Base-by-base conservation (phyloP, 192 early-diverging fungal species). In the Podila minutissima region DNA sequence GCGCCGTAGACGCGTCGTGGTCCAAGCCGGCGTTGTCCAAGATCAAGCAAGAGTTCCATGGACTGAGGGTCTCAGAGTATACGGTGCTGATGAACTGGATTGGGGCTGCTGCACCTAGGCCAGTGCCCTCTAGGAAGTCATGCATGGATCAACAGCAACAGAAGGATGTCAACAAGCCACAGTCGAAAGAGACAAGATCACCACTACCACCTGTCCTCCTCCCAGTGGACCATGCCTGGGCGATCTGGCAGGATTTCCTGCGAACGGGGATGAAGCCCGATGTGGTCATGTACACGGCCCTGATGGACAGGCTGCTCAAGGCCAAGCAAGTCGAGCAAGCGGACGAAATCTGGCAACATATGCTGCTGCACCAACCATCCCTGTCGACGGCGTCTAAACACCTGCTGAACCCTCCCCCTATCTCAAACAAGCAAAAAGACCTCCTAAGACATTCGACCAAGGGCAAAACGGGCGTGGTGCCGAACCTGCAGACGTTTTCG, bases 201-300 rank as follows among this genome's bases (percentile, higher is more conserved):
- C 11, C 20, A 11, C 7, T 11, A 37, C 35, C 35, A 37, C 35
- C 35, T 37, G 9, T 1, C 41, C 11, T 46, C 41, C 41, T 46
- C 20, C 62, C 67, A 0, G 53, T 62, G 26, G 70, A 69, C 26
- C 19, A 49, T 5, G 67, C 58, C 15, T 81, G 77, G 77, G 62
- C 71, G 2, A 73, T 73, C 50, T 81, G 77, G 77, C 60, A 81
- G 19, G 77, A 81, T 38, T 73, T 81, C 29, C 11, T 72, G 9
- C 37, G 65, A 55, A 81, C 77, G 32, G 77, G 77, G 1, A 81
- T 81, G 77, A 73, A 73, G 35, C 71, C 77, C 12, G 77, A 81
- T 26, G 71, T 81, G 20, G 77, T 81, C 10, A 26, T 81, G 12
- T 81, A 68, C 28, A 81, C 77, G 3, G 51, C 51, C 19, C 28